Evolutionary conservation across 805 yeast genomes (phyloP).

Genomic region (Yamadazyma scolyti): DNA sequence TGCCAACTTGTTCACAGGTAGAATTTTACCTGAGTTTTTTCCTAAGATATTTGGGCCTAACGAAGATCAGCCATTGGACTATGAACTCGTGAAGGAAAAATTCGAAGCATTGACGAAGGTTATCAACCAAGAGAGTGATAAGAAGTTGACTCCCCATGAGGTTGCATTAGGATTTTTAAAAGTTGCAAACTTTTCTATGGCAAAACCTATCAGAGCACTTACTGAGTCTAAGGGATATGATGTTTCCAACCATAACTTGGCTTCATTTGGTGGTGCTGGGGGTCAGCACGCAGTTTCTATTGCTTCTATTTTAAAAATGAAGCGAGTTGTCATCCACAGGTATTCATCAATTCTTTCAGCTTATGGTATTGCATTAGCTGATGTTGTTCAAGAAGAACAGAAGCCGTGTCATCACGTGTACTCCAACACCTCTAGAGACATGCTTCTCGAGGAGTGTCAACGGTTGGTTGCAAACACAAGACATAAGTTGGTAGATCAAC

Average conservation of each 20-base stretch:
- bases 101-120: constrained; percentile 51
- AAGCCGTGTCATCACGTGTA: constrained; percentile 36
- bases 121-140: constrained; percentile 59
- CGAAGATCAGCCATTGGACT: constrained; percentile 67
- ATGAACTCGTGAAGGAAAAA: constrained; percentile 43
- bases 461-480: constrained; percentile 7
- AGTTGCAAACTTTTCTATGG: constrained; percentile 30
- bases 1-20: constrained; percentile 69
- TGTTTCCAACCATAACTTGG: constrained; percentile 24
- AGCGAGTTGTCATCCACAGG: constrained; percentile 25
- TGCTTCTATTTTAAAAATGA: constrained; percentile 23
- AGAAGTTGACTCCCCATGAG: constrained; percentile 20
- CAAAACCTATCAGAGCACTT: constrained; percentile 26
- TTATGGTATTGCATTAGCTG: constrained; percentile 29
- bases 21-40: constrained; percentile 68
- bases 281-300: constrained; percentile 24
- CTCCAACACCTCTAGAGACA: constrained; percentile 25
- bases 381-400: constrained; percentile 29
- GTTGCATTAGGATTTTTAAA: constrained; percentile 28
- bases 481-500: constrained; percentile 9
- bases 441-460: constrained; percentile 14
- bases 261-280: constrained; percentile 33
- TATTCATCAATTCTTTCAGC: constrained; percentile 30
- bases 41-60: constrained; percentile 83
- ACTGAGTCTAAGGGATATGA: constrained; percentile 30